Evolutionary conservation across 2,329 filamentous ascomycete genomes (phyloP).

Genomic region (Xylariomycetidae sp.): DNA sequence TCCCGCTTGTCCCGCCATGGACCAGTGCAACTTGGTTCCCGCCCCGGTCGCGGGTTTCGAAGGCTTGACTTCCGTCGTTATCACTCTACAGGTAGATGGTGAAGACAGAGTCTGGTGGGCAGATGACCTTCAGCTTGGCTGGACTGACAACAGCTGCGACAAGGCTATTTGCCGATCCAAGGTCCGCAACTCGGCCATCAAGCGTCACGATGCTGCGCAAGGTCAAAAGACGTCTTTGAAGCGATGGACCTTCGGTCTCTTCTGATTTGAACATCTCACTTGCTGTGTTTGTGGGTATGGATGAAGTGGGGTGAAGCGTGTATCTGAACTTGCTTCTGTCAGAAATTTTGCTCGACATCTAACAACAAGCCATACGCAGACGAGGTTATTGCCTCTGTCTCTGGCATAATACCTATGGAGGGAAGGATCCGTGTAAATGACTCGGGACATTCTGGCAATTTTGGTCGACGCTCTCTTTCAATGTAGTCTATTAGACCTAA

Average conservation of each 20-base stretch:
- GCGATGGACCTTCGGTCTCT: constrained; percentile 12
- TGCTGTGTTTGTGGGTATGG: neutral
- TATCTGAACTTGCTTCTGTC: constrained; percentile 12
- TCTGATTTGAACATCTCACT: constrained; percentile 9
- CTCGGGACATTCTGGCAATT: constrained; percentile 14
- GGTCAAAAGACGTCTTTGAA: constrained; percentile 12
- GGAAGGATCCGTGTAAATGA: constrained; percentile 13
- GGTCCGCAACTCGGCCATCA: constrained; percentile 24
- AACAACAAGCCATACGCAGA: constrained; percentile 7
- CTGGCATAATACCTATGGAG: constrained; percentile 16
- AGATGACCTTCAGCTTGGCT: constrained; percentile 39
- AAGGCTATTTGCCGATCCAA: constrained; percentile 32
- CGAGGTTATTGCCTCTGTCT: constrained; percentile 14
- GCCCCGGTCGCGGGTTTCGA: constrained; percentile 18
- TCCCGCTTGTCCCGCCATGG: constrained; percentile 15
- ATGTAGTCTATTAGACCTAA: too few species aligned
- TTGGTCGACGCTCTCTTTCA: constrained; percentile 18
- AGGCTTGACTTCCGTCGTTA: constrained; percentile 29
- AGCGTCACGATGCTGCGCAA: constrained; percentile 11
- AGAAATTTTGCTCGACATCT: constrained; percentile 20
- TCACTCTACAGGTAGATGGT: constrained; percentile 34
- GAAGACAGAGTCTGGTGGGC: constrained; percentile 40
- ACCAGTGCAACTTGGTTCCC: constrained; percentile 17
- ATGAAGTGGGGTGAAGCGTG: neutral
- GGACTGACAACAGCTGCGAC: constrained; percentile 37